Percentiles rank a stretch among this genome's conserved stretches.
Evolutionary conservation across 805 yeast genomes (phyloP).

Genomic region (Scheffersomyces amazonensis): DNA sequence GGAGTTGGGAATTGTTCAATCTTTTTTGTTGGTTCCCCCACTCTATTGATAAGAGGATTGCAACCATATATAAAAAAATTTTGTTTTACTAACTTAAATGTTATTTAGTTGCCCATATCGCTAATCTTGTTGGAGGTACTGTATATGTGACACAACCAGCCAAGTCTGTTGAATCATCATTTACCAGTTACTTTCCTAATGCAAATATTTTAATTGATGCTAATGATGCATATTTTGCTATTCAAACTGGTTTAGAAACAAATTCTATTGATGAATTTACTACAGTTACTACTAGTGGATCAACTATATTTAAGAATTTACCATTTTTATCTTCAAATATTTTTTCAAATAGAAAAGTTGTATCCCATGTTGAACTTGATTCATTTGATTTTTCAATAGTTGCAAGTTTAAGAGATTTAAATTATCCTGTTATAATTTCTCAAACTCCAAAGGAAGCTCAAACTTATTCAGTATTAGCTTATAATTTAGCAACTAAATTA

Average conservation of each 20-base stretch:
- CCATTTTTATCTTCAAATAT: constrained; percentile 49
- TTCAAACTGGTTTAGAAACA: constrained; percentile 29
- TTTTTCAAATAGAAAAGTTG: constrained; percentile 42
- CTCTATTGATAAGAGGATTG: no score
- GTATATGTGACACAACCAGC: constrained; percentile 48
- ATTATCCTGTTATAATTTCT: constrained; percentile 66
- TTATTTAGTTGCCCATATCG: constrained; percentile 7
- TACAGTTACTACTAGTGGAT: constrained; percentile 53
- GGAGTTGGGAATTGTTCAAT: no score
- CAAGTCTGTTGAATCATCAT: constrained; percentile 36
- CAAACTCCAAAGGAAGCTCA: constrained; percentile 50
- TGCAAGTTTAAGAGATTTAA: constrained; percentile 71
- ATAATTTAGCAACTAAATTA: constrained; percentile 49
- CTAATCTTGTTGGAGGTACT: constrained; percentile 9
- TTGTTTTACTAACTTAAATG: neutral
- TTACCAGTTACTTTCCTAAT: constrained; percentile 20
- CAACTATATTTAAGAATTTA: constrained; percentile 53
- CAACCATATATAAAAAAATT: neutral
- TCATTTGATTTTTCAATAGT: constrained; percentile 65
- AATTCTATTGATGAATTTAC: constrained; percentile 20
- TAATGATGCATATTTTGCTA: constrained; percentile 53
- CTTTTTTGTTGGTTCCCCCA: no score
- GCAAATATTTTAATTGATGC: constrained; percentile 33
- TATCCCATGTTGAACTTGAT: constrained; percentile 60
- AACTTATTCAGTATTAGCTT: constrained; percentile 51